Evolutionary conservation across 495 filamentous ascomycete species (phyloP), one percentile per base, ranked within the genome.

Genomic region (Penicillium crystallinum): DNA sequence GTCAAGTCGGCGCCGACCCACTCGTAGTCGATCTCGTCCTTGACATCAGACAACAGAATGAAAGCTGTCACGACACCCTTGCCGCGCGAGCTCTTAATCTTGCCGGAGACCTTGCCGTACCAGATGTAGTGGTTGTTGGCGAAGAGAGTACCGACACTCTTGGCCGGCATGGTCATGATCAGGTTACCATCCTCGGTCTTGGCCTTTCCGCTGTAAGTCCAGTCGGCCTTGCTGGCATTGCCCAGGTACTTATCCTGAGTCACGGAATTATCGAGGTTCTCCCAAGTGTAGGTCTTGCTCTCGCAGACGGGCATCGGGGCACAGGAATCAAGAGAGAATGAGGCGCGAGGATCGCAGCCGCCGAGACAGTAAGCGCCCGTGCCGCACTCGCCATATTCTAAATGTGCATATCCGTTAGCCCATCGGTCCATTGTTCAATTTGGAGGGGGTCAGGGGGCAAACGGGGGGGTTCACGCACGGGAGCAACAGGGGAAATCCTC

Each of bases 1-100:
- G 76, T 61, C 63, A 96, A 69, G 57, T 97, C 88, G 40, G 80
- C 78, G 49, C 93, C 93, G 48, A 98, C 82, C 64, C 83, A 98
- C 73, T 98, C 93, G 65, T 88, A 97, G 69, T 98, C 93, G 63
- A 98, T 95, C 68, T 98, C 93, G 63, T 98, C 93, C 75, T 96
- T 95, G 61, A 93, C 87, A 65, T 97, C 93, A 29, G 85, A 87
- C 59, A 97, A 79, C 57, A 97, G 74, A 66, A 98, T 97, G 67
- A 98, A 98, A 12, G 91, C 93, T 18, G 91, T 90, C 5, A 98
- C 90, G 29, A 97, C 93, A 75, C 93, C 93, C 25, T 73, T 66
- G 37, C 90, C 91, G 59, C 87, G 82, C 52, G 86, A 87, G 6
- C 89, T 91, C 80, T 91, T 96, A 69, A 98, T 74, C 22, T 75